Percentiles rank a stretch among this genome's conserved stretches.
phyloP scores from a whole-genome alignment of 352 stramenopile species.

The Phytophthora cactorum region DNA sequence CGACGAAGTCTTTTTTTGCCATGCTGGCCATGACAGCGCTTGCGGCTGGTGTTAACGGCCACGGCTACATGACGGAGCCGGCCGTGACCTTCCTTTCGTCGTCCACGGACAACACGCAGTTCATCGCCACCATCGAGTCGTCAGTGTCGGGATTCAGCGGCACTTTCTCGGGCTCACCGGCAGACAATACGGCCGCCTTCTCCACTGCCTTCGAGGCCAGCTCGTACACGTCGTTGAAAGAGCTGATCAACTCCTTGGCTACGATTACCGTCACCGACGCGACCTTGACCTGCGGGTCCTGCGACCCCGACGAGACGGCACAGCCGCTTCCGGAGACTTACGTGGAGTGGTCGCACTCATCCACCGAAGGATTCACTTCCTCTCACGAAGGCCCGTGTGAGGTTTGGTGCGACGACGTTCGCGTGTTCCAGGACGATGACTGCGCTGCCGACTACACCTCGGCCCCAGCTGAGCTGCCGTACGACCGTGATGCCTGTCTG shows the following conservation, averaged over 20 bases:
- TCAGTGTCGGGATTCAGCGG: slow-evolving; percentile 25
- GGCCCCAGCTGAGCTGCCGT: slow-evolving; percentile 39
- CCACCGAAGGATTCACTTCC: slow-evolving; percentile 33
- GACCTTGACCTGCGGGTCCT: slow-evolving; percentile 26
- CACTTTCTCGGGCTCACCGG: slow-evolving; percentile 22
- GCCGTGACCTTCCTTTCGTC: slow-evolving; percentile 16
- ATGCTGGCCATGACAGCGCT: slow-evolving; percentile 24
- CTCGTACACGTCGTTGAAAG: slow-evolving; percentile 33
- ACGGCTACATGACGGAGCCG: slow-evolving; percentile 35
- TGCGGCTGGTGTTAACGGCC: slow-evolving; percentile 25
- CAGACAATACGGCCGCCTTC: slow-evolving; percentile 32
- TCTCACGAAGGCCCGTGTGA: slow-evolving; percentile 52
- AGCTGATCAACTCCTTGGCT: slow-evolving; percentile 23
- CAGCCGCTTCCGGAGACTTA: slow-evolving; percentile 22
- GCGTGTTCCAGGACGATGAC: slow-evolving; percentile 23
- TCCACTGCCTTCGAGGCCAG: slow-evolving; percentile 28
- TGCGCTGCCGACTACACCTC: slow-evolving; percentile 30
- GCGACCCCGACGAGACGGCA: slow-evolving; percentile 17
- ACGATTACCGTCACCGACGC: slow-evolving; percentile 28
- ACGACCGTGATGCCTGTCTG: slow-evolving; percentile 33
- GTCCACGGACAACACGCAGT: slow-evolving; percentile 29
- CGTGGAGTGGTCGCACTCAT: slow-evolving; percentile 35
- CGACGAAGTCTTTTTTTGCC: slow-evolving; percentile 15
- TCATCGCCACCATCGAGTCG: slow-evolving; percentile 36
- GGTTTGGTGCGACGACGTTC: slow-evolving; percentile 47